Percentiles rank a stretch among this genome's conserved stretches.
phyloP scores from a whole-genome alignment of 208 protist genomes.

The Crithidia acanthocephali region DNA sequence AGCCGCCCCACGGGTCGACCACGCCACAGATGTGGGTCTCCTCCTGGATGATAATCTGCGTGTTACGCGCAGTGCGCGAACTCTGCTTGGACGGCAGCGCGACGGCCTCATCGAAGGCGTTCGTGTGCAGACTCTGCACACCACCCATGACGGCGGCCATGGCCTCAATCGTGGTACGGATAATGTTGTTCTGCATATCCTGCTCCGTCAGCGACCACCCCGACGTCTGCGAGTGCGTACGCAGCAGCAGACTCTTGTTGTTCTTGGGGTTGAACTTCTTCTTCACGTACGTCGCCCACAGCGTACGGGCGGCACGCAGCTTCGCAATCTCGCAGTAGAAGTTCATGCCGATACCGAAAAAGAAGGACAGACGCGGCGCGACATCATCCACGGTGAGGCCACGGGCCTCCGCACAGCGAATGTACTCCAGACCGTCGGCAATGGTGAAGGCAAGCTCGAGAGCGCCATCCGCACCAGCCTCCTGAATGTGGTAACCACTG shows the following conservation, averaged over 20 bases:
- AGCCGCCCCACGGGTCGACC: slow-evolving; percentile 90
- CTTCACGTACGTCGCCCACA: slow-evolving; percentile 95
- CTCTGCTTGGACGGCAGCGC: slow-evolving; percentile 94
- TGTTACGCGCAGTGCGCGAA: slow-evolving; percentile 95
- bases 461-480: slow-evolving; percentile 90
- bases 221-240: slow-evolving; percentile 97
- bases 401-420: slow-evolving; percentile 59
- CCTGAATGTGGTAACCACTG: slow-evolving; percentile 97
- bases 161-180: slow-evolving; percentile 97
- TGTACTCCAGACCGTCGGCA: slow-evolving; percentile 96
- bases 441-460: slow-evolving; percentile 97
- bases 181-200: slow-evolving; percentile 97
- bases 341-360: slow-evolving; percentile 97
- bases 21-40: slow-evolving; percentile 92
- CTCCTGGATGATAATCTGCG: slow-evolving; percentile 96
- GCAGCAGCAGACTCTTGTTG: slow-evolving; percentile 84
- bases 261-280: slow-evolving; percentile 94
- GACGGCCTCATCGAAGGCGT: slow-evolving; percentile 96
- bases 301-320: slow-evolving; percentile 93
- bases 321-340: slow-evolving; percentile 98
- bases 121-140: slow-evolving; percentile 95
- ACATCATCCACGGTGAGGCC: slow-evolving; percentile 94
- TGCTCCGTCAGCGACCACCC: slow-evolving; percentile 97
- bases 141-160: slow-evolving; percentile 96
- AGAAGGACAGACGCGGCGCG: slow-evolving; percentile 95